phyloP scores from a whole-genome alignment of 2,329 filamentous ascomycete genomes.

The Aspergillus transmontanensis region DNA sequence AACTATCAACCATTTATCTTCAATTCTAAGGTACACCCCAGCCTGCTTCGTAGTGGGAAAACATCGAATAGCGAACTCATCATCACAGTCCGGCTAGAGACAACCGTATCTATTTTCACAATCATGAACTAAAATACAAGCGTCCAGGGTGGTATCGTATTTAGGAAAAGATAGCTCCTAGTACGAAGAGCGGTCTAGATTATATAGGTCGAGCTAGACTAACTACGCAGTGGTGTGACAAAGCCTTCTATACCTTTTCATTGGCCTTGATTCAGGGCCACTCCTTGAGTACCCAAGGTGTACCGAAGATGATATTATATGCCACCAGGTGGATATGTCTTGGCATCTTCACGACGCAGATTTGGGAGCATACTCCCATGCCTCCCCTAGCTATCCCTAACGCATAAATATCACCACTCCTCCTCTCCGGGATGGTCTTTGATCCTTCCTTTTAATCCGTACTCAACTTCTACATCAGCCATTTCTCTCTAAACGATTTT shows the following conservation, averaged over 20 bases:
- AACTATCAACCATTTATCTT: fast-evolving
- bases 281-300: neutral
- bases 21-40: neutral
- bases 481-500: neutral
- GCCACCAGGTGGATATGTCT: neutral
- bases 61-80: neutral
- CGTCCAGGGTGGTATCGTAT: neutral
- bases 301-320: neutral
- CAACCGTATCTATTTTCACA: no score
- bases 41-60: neutral
- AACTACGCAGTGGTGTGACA: neutral
- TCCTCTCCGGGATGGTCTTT: neutral
- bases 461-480: fast-evolving
- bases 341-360: neutral
- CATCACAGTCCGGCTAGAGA: neutral
- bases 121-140: neutral
- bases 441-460: neutral
- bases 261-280: neutral
- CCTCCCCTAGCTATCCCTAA: neutral
- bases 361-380: neutral
- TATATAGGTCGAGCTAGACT: neutral
- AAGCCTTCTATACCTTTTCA: neutral
- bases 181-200: no score
- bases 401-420: neutral
- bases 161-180: no score